Percentiles rank a stretch among this genome's conserved stretches.
phyloP scores from a whole-genome alignment of 768 basidiomycete genomes.

The Phylloporus arenicola region DNA sequence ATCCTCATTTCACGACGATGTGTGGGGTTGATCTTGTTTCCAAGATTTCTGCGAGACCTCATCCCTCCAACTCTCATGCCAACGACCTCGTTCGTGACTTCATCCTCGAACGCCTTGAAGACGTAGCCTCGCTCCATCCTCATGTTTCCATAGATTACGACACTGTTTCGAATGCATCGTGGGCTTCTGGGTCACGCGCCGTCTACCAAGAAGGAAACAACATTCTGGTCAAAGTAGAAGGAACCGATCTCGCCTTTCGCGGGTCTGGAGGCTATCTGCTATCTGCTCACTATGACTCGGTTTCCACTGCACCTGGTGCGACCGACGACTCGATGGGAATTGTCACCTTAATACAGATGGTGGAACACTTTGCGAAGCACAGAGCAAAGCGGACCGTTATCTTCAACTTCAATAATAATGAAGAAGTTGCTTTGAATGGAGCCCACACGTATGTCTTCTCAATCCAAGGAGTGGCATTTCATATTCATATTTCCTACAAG shows the following conservation, averaged over 20 bases:
- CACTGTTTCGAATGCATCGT: constrained; percentile 45
- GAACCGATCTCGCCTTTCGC: constrained; percentile 35
- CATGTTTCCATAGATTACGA: constrained; percentile 53
- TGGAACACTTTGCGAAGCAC: constrained; percentile 48
- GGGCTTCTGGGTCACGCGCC: constrained; percentile 27
- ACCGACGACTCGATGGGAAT: constrained; percentile 79
- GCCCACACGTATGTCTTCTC: constrained; percentile 49
- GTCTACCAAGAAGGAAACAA: constrained; percentile 66
- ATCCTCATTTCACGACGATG: not conserved
- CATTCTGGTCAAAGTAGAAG: constrained; percentile 59
- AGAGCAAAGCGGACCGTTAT: constrained; percentile 56
- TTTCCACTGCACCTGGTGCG: constrained; percentile 67
- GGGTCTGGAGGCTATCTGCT: constrained; percentile 52
- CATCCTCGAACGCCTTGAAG: constrained; percentile 49
- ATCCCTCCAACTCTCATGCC: constrained; percentile 72
- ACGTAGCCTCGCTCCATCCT: constrained; percentile 38
- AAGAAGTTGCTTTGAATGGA: constrained; percentile 73
- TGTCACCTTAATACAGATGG: constrained; percentile 58
- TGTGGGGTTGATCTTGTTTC: not conserved
- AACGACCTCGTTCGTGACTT: constrained; percentile 64
- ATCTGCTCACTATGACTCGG: constrained; percentile 80
- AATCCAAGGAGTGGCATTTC: not conserved
- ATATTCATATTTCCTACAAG: constrained; percentile 29
- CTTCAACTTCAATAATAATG: constrained; percentile 85
- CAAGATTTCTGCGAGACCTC: constrained; percentile 64